These are phyloP conservation scores for Phytophthora capsici DNA, from an alignment of 352 stramenopile genomes.

Conservation along the genomic window DNA sequence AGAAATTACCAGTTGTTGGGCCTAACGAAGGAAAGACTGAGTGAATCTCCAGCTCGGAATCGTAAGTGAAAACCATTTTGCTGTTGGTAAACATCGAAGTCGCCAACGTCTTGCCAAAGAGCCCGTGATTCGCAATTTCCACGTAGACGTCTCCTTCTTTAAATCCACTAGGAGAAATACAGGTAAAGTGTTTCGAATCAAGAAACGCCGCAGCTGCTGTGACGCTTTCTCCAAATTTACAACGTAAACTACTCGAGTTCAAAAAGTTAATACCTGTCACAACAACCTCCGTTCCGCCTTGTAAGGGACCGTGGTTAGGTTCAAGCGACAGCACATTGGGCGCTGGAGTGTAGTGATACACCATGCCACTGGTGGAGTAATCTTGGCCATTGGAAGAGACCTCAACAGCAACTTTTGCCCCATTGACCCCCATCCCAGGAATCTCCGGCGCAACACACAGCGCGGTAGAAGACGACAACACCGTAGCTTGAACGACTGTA, in stretches of 20 bases:
- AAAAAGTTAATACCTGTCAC: conserved; percentile 81
- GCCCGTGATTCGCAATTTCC: conserved; percentile 76
- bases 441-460: conserved; percentile 64
- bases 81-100: conserved; percentile 49
- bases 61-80: conserved; percentile 80
- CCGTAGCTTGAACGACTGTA: conserved; percentile 61
- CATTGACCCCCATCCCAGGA: conserved; percentile 37
- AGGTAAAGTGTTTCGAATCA: conserved; percentile 72
- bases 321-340: conserved; percentile 62
- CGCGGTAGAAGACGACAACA: conserved; percentile 68
- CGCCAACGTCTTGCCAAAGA: conserved; percentile 14
- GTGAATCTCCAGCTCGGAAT: conserved; percentile 64
- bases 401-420: conserved; percentile 82
- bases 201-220: conserved; percentile 61
- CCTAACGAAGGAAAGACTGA: conserved; percentile 83
- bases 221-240: conserved; percentile 62
- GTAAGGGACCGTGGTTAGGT: conserved; percentile 77
- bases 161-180: conserved; percentile 60
- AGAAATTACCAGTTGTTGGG: conserved; percentile 87
- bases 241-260: conserved; percentile 71
- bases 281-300: conserved; percentile 85
- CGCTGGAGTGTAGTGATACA: conserved; percentile 75
- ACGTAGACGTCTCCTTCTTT: conserved; percentile 52
- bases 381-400: conserved; percentile 90
- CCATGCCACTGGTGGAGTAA: conserved; percentile 53